phyloP scores from a whole-genome alignment of 352 stramenopile species.

The Phytophthora palmivora region DNA sequence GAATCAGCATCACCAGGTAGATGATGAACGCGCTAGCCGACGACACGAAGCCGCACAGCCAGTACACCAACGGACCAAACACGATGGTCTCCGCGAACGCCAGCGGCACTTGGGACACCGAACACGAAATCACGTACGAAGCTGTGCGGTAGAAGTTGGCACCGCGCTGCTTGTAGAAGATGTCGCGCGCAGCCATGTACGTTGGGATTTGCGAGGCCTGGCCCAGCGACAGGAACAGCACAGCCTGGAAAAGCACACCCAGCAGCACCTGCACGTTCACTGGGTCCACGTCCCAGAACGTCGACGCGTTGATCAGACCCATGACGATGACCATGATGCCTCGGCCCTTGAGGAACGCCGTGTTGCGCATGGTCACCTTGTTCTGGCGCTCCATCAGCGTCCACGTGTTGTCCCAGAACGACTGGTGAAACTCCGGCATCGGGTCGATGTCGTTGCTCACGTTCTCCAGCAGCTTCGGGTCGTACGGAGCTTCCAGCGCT shows the following conservation, averaged over 20 bases:
- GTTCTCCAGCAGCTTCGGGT: slow-evolving; percentile 36
- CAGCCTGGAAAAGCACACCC: no score
- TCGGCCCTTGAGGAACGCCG: slow-evolving; percentile 50
- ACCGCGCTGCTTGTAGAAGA: no score
- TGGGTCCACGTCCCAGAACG: slow-evolving; percentile 57
- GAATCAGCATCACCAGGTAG: no score
- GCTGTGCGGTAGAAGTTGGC: no score
- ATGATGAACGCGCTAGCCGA: neutral
- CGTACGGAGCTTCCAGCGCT: slow-evolving; percentile 33
- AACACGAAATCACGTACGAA: no score
- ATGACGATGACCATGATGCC: slow-evolving; percentile 50
- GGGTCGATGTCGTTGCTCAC: slow-evolving; percentile 36
- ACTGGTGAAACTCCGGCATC: slow-evolving; percentile 54
- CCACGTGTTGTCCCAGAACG: slow-evolving; percentile 43
- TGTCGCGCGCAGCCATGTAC: no score
- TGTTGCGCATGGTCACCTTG: slow-evolving; percentile 62
- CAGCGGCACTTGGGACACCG: no score
- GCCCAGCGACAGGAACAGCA: no score
- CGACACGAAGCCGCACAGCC: no score
- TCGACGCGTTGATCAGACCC: slow-evolving; percentile 45
- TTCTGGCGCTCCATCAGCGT: slow-evolving; percentile 60
- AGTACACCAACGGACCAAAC: no score
- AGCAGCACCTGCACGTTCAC: slow-evolving; percentile 19
- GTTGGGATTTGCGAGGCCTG: no score
- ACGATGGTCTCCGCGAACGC: no score